Evolutionary conservation across 208 protist species (phyloP).

Genomic region (Trypanosomatidae sp.): DNA sequence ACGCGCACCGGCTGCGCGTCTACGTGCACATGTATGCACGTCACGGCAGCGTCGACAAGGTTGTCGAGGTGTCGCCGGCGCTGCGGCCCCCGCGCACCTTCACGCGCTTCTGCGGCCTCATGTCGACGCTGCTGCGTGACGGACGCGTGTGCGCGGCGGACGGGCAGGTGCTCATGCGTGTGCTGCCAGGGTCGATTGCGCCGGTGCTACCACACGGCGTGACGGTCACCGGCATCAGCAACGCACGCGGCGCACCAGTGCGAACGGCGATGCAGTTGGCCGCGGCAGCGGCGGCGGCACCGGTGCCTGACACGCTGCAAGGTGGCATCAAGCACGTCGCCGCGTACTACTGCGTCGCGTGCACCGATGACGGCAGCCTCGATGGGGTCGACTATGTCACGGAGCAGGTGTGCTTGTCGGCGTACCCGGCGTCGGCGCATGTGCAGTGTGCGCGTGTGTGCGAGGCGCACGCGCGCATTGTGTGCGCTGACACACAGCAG

Average conservation of each 20-base stretch:
- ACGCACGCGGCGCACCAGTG: constrained; percentile 13
- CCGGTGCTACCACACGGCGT: constrained; percentile 75
- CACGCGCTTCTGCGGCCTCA: constrained; percentile 74
- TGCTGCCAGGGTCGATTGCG: constrained; percentile 69
- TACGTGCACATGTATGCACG: constrained; percentile 69
- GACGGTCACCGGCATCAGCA: constrained; percentile 56
- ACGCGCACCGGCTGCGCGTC: constrained; percentile 57
- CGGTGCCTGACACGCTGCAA: constrained; percentile 59
- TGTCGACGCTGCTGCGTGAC: constrained; percentile 63
- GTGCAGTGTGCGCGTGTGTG: constrained; percentile 69
- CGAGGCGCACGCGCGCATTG: constrained; percentile 32
- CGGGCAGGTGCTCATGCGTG: constrained; percentile 55
- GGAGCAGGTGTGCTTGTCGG: constrained; percentile 45
- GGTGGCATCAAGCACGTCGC: constrained; percentile 71
- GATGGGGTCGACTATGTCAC: constrained; percentile 76
- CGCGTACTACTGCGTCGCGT: constrained; percentile 73
- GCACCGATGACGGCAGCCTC: constrained; percentile 64
- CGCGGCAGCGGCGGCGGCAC: constrained; percentile 6
- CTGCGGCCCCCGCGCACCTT: constrained; percentile 83
- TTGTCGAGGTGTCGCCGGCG: constrained; percentile 76
- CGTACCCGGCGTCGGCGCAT: constrained; percentile 62
- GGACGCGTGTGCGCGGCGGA: constrained; percentile 50
- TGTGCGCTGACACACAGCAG: neutral
- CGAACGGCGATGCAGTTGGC: constrained; percentile 15
- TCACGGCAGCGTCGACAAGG: constrained; percentile 29